These are phyloP conservation scores for Phaseolus coccineus DNA, from an alignment of 331 rosid species.

Conservation along the genomic window DNA sequence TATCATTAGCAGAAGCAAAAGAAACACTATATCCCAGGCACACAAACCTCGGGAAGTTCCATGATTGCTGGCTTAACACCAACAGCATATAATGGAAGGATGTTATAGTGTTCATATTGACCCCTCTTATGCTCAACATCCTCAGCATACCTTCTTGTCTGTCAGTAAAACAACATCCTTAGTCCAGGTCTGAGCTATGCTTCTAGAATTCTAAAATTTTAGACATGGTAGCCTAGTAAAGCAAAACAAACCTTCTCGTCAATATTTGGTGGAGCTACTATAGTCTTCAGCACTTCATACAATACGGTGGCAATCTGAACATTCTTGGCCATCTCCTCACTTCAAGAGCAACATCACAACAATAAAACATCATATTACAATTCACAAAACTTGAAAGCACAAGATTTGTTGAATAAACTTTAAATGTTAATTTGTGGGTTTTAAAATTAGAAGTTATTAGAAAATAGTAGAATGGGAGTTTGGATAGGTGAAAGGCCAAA, in stretches of 20 bases:
- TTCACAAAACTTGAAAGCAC: conserved; percentile 34
- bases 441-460: too few relatives aligned
- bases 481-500: too few relatives aligned
- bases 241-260: conserved; percentile 64
- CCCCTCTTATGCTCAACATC: conserved; percentile 72
- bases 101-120: conserved; percentile 77
- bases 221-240: conserved; percentile 35
- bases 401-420: too few relatives aligned
- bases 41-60: conserved; percentile 90
- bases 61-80: conserved; percentile 87
- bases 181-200: conserved; percentile 22
- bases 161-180: conserved; percentile 44
- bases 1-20: conserved; percentile 36
- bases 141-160: conserved; percentile 70
- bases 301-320: conserved; percentile 82
- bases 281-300: conserved; percentile 74
- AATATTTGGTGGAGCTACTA: conserved; percentile 50
- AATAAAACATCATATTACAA: conserved; percentile 34
- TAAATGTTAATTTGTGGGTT: too few relatives aligned
- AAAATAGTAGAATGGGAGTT: too few relatives aligned
- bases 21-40: conserved; percentile 36
- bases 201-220: conserved; percentile 38
- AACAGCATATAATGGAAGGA: conserved; percentile 82
- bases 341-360: conserved; percentile 50
- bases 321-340: conserved; percentile 93